Evolutionary conservation across 23 red algal species (phyloP), one percentile per base, ranked within the genome.

Genomic region (Gracilaria domingensis): DNA sequence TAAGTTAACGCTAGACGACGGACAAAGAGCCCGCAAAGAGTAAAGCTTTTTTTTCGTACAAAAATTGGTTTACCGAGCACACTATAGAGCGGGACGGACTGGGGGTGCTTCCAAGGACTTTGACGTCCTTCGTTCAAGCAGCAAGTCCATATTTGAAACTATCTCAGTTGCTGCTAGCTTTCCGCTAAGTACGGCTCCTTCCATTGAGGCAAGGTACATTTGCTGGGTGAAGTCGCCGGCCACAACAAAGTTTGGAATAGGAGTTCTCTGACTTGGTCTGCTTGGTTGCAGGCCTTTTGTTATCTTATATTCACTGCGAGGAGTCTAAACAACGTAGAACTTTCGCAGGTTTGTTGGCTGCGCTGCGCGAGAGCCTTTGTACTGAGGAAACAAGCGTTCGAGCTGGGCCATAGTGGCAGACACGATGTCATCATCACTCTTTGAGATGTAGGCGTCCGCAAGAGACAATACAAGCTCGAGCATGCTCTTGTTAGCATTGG

Each of bases 141-240:
- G 45, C 40, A 5, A 14, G n/a, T 77, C 72, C 39, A 51, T 77
- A 20, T 77, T 77, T 48, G 72, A 34, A 49, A 77, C 84, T 79
- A 98, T 74, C 54, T 93, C 90, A 64, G 86, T 78, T 4, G 97
- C 97, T 0, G 97, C 97, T 29, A 98, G 44, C 69, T 98, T 98
- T 2, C 97, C 97, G 79, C 89, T 94, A 24, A 98, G 70, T 14
- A 96, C 93, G 12, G 97, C 97, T 23, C 97, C 97, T 48, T 98
- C 97, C 97, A 98, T 98, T 13, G 86, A 93, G 34, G 97, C 97
- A 11, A 98, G 87, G 71, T 98, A 98, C 94, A 96, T 95, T 61
- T 98, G 97, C 66, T 80, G 48, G 64, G 97, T 98, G 66, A 87
- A 98, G 81, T 98, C 97, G 7, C 97, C 97, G 1, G 97, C 97